Conservation (phyloP, 106 monocot genomes). For the Platanthera zijinensis region DNA sequence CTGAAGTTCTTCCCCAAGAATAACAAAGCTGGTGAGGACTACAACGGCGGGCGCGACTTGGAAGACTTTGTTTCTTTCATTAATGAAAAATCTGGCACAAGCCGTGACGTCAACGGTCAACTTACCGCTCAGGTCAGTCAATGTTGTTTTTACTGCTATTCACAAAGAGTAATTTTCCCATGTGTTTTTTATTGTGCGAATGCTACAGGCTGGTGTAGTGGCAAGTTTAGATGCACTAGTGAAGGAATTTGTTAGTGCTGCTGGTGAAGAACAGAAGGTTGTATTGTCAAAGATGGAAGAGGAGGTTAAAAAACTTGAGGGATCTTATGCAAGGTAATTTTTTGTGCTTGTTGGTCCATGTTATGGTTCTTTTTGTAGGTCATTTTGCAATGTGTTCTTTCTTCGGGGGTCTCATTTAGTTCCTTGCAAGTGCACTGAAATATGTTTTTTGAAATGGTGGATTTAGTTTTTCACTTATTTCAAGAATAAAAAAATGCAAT, state of each 20-base stretch:
- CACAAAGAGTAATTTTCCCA: background rate
- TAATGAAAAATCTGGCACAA: conserved; percentile 83
- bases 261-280: conserved; percentile 45
- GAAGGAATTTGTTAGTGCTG: conserved; percentile 68
- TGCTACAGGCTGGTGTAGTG: conserved; percentile 65
- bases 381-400: background rate
- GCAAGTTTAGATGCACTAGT: conserved; percentile 56
- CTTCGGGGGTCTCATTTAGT: too few species aligned
- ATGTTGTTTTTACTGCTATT: background rate
- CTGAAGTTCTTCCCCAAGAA: conserved; percentile 90
- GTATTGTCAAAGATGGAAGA: conserved; percentile 67
- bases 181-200: background rate
- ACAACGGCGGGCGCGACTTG: conserved; percentile 69
- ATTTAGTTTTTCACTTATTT: too few species aligned
- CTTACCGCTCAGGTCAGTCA: conserved; percentile 65
- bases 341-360: background rate
- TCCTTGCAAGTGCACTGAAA: too few species aligned
- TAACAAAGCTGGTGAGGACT: conserved; percentile 93
- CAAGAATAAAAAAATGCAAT: too few species aligned
- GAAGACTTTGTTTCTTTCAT: conserved; percentile 81
- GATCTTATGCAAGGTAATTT: conserved; percentile 63
- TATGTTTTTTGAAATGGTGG: too few species aligned
- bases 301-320: conserved; percentile 57
- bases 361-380: background rate
- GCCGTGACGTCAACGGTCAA: conserved; percentile 77